phyloP scores from a whole-genome alignment of 257 asterid genomes.

The Catharanthus roseus region DNA sequence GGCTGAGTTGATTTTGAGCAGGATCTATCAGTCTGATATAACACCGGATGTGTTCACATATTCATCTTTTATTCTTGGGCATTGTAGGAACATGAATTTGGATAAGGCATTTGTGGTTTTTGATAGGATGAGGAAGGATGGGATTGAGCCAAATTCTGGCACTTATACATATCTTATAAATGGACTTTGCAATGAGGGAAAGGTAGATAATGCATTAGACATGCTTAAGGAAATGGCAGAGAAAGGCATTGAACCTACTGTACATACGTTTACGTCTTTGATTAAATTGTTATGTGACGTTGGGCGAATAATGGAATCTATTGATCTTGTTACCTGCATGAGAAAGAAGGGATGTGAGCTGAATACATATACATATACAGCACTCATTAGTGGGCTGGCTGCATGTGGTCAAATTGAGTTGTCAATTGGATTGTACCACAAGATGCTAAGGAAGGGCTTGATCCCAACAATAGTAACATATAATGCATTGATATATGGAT shows the following conservation, averaged over 20 bases:
- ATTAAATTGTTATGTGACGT: conserved; percentile 47
- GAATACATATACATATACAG: conserved; percentile 75
- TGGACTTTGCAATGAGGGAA: conserved; percentile 66
- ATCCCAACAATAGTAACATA: conserved; percentile 65
- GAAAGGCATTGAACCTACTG: conserved; percentile 60
- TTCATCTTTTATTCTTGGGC: conserved; percentile 78
- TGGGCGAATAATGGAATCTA: conserved; percentile 63
- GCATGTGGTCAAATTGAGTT: conserved; percentile 53
- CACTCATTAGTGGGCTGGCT: conserved; percentile 72
- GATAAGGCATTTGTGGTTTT: conserved; percentile 62
- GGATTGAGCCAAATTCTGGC: conserved; percentile 64
- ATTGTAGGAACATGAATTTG: conserved; percentile 62
- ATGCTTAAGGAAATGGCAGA: conserved; percentile 71
- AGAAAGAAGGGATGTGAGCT: conserved; percentile 52
- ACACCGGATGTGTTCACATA: conserved; percentile 77
- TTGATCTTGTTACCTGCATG: conserved; percentile 65
- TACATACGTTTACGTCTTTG: conserved; percentile 67
- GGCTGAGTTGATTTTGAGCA: conserved; percentile 60
- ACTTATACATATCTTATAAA: conserved; percentile 68
- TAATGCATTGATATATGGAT: conserved; percentile 58
- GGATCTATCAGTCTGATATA: conserved; percentile 49
- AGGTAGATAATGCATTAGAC: conserved; percentile 59
- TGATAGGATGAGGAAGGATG: conserved; percentile 64
- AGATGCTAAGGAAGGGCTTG: conserved; percentile 67
- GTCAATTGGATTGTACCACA: conserved; percentile 77